A percentile compares a stretch with the other conserved stretches of the same genome.
These are phyloP conservation scores for Candida glucosophila DNA, from an alignment of 1,139 yeast genomes.

Conservation along the genomic window DNA sequence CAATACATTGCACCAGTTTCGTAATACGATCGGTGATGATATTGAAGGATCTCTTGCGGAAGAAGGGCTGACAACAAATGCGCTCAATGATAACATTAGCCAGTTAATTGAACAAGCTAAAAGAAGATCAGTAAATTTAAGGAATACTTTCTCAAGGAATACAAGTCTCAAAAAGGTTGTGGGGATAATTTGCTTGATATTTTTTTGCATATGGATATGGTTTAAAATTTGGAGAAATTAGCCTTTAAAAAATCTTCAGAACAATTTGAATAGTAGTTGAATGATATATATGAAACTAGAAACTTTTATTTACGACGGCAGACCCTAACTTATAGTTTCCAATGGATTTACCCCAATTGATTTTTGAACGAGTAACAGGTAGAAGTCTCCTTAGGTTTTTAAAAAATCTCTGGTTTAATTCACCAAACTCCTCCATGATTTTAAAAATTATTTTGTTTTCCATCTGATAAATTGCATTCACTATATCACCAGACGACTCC, in stretches of 20 bases:
- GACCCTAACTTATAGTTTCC: conserved; percentile 85
- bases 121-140: conserved; percentile 57
- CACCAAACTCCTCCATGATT: conserved; percentile 56
- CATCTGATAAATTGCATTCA: conserved; percentile 43
- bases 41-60: conserved; percentile 36
- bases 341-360: conserved; percentile 93
- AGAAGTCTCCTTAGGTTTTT: conserved; percentile 82
- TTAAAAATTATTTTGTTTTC: conserved; percentile 57
- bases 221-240: conserved; percentile 33
- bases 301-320: conserved; percentile 49
- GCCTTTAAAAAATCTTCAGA: too few species aligned
- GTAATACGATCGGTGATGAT: conserved; percentile 36
- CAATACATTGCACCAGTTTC: conserved; percentile 35
- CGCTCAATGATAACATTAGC: conserved; percentile 52
- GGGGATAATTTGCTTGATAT: conserved; percentile 43
- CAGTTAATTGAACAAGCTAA: conserved; percentile 52
- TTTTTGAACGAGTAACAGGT: conserved; percentile 85
- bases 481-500: conserved; percentile 23
- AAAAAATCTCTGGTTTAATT: conserved; percentile 72
- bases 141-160: conserved; percentile 40
- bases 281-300: conserved; percentile 1
- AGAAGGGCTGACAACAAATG: conserved; percentile 44
- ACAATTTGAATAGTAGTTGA: too few species aligned
- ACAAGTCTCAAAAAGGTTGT: conserved; percentile 35
- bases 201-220: conserved; percentile 62